phyloP scores from a whole-genome alignment of 148 eudicot genomes.

The Amaranthus hypochondriacus region DNA sequence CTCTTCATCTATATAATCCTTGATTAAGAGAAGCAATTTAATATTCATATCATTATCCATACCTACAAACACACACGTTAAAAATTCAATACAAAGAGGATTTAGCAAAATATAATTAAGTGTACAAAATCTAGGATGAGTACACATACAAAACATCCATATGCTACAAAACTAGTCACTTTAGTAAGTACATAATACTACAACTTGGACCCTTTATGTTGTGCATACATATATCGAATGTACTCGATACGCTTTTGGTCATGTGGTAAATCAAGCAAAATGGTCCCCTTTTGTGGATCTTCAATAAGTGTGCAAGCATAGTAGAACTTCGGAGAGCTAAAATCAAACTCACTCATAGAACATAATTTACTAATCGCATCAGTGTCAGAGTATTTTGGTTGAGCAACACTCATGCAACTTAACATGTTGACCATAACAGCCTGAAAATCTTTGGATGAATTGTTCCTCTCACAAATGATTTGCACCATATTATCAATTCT shows the following conservation, averaged over 20 bases:
- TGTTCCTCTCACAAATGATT: background rate
- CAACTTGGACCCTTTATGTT: too few relatives aligned
- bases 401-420: background rate
- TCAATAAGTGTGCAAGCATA: background rate
- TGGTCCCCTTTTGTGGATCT: background rate
- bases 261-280: too few relatives aligned
- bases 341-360: background rate
- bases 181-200: too few relatives aligned
- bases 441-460: background rate
- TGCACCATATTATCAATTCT: slow-evolving; percentile 4
- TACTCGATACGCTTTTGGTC: too few relatives aligned
- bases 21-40: background rate
- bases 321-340: background rate
- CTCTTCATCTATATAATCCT: slow-evolving; percentile 1
- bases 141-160: too few relatives aligned
- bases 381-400: background rate
- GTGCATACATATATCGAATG: too few relatives aligned
- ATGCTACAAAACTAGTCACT: too few relatives aligned
- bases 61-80: background rate
- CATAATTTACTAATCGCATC: background rate
- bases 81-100: too few relatives aligned
- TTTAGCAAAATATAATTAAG: too few relatives aligned
- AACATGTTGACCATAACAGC: background rate
- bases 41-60: background rate
- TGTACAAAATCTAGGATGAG: too few relatives aligned